Evolutionary conservation across 2,329 filamentous ascomycete genomes (phyloP).

Genomic region (Didymellaceae sp.): DNA sequence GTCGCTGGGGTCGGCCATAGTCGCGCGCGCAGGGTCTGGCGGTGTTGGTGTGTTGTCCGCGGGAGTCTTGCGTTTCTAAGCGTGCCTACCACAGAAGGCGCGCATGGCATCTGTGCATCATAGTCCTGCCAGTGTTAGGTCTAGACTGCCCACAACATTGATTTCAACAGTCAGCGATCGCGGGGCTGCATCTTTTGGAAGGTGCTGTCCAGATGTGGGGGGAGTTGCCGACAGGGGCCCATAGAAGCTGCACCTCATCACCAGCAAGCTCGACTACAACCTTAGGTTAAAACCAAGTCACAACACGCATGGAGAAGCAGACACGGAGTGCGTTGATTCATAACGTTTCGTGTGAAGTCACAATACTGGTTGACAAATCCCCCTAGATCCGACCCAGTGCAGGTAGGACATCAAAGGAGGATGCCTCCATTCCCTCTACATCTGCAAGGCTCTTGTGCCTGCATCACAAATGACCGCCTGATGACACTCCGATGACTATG

Average conservation of each 20-base stretch:
- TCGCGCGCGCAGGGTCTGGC: conserved; percentile 20
- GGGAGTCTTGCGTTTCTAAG: conserved; percentile 17
- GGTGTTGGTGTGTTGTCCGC: conserved; percentile 20
- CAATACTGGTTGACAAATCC: neutral
- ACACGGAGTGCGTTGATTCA: neutral
- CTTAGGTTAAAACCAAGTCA: too few relatives aligned
- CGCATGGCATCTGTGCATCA: conserved; percentile 33
- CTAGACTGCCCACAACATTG: conserved; percentile 11
- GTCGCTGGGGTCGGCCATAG: conserved; percentile 36
- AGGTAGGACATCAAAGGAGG: conserved; percentile 6
- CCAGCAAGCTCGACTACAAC: too few relatives aligned
- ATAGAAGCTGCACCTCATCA: conserved; percentile 18
- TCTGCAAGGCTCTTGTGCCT: conserved; percentile 19
- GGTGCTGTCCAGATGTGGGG: conserved; percentile 20
- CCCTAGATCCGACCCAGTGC: neutral
- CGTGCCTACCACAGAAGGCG: conserved; percentile 33
- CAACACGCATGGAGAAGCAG: too few relatives aligned
- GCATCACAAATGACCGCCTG: conserved; percentile 21
- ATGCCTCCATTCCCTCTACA: conserved; percentile 18
- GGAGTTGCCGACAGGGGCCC: conserved; percentile 17
- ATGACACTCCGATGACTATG: conserved; percentile 21
- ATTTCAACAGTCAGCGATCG: neutral
- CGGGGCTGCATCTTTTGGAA: conserved; percentile 7
- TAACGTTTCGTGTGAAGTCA: neutral
- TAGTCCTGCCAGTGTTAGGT: conserved; percentile 26